Evolutionary conservation across 2,329 filamentous ascomycete genomes (phyloP).

Genomic region (Clarireedia paspali): DNA sequence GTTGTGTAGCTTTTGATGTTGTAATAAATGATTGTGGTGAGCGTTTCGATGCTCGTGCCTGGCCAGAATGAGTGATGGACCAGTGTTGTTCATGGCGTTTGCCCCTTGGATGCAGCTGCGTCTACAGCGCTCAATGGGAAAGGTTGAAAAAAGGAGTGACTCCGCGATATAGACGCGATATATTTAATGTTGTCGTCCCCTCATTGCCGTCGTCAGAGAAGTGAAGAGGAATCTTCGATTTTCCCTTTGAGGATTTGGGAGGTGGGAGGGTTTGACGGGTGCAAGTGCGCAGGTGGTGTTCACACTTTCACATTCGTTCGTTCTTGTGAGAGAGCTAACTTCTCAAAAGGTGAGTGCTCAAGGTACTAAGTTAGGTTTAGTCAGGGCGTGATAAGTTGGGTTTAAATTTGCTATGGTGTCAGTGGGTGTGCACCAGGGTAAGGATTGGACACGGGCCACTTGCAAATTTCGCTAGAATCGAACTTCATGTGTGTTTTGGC

Average conservation of each 20-base stretch:
- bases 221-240: not conserved
- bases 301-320: not conserved
- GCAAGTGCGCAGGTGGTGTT: not conserved
- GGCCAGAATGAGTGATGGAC: constrained; percentile 31
- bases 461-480: constrained; percentile 7
- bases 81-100: constrained; percentile 23
- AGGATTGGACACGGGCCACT: constrained; percentile 3
- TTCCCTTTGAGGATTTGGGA: not conserved
- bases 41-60: constrained; percentile 23
- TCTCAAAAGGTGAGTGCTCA: not conserved
- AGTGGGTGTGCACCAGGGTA: not conserved
- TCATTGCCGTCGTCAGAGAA: constrained; percentile 9
- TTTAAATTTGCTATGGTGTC: not conserved
- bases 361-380: not conserved
- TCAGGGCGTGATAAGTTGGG: not conserved
- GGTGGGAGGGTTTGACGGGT: not conserved
- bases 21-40: constrained; percentile 24
- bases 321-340: not conserved
- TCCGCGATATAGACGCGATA: constrained; percentile 5
- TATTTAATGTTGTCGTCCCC: constrained; percentile 6
- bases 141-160: constrained; percentile 7
- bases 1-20: constrained; percentile 19
- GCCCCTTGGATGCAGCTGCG: constrained; percentile 21
- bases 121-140: constrained; percentile 24
- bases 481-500: not conserved